Evolutionary conservation across 2,329 filamentous ascomycete genomes (phyloP), one percentile per base, ranked within the genome.

Genomic region (Clarireedia hainanense): DNA sequence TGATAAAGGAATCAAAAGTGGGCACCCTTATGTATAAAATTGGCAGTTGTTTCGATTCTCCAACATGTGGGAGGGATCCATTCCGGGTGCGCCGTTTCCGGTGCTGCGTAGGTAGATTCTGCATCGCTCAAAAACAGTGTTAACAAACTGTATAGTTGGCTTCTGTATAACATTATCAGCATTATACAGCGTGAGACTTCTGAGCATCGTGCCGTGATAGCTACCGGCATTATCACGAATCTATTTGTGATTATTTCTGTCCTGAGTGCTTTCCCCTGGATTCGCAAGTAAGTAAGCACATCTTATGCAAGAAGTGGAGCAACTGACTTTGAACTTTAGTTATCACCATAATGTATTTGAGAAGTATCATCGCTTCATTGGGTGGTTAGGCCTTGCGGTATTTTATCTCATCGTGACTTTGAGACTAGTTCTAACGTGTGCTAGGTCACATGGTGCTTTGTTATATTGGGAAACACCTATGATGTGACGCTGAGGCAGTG

Each of bases 11-110:
- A 26, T 55, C 12, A 43, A 47, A 52, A 73, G 71, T 74, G 72
- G 72, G 71, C 72, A 6, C 72, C 72, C 1, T 0, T 70, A 6
- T 56, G 62, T 14, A 46, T 74, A 60, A 74, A 72, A 60, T 47
- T 71, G 4, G 69, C 61, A 7, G 70, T 66, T 2, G 71, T 69
- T 9, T 73, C 71, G 4, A 61, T 70, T 50, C 57, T 74, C 45
- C 72, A 73, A 59, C 72, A 74, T 42, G 71, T 74, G n/a, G 72
- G 72, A 30, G 72, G 71, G 17, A 73, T 73, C 36, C 72, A 74
- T 60, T 73, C 71, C 0, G 72, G 72, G 24, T 73, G 71, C 55
- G 72, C 71, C 3, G 63, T 74, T 4, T 74, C 71, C 2, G 71
- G 71, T 6, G 69, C 70, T 56, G 66, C 62, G 70, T 72, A 69